Conservation (phyloP, 169 alveolate genomes). For the Plasmodium gonderi region DNA sequence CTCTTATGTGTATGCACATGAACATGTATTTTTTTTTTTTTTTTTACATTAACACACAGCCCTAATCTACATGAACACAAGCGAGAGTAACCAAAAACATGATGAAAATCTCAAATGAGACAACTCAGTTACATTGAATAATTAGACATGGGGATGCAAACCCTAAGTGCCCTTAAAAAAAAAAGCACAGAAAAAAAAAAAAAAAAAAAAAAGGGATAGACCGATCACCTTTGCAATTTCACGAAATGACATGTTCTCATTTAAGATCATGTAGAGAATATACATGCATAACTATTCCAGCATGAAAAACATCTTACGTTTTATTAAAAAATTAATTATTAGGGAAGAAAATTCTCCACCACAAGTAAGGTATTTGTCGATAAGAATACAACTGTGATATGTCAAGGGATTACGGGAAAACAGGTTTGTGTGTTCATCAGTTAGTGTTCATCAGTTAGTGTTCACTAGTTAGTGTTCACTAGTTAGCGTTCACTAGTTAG, state of each 20-base stretch:
- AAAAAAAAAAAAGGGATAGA: no score
- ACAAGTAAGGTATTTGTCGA: slow-evolving; percentile 90
- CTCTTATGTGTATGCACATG: not conserved
- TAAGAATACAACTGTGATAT: slow-evolving; percentile 91
- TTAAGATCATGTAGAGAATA: no score
- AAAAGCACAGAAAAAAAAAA: no score
- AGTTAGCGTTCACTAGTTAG: not conserved
- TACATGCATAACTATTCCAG: not conserved
- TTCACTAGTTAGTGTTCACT: not conserved
- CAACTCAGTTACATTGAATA: no score
- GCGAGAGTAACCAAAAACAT: no score
- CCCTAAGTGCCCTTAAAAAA: no score
- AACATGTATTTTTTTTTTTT: not conserved
- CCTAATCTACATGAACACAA: no score
- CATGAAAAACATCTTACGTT: not conserved
- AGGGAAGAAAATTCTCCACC: slow-evolving; percentile 76
- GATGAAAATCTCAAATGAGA: no score
- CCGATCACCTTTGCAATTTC: no score
- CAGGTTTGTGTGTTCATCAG: slow-evolving; percentile 82
- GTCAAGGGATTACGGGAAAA: slow-evolving; percentile 95
- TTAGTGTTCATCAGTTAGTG: not conserved
- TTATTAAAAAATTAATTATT: not conserved
- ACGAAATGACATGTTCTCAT: no score
- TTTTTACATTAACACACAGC: not conserved
- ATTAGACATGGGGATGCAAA: no score